These are phyloP conservation scores for Paecilomyces niveus DNA, from an alignment of 2,329 filamentous ascomycete species.

Conservation along the genomic window DNA sequence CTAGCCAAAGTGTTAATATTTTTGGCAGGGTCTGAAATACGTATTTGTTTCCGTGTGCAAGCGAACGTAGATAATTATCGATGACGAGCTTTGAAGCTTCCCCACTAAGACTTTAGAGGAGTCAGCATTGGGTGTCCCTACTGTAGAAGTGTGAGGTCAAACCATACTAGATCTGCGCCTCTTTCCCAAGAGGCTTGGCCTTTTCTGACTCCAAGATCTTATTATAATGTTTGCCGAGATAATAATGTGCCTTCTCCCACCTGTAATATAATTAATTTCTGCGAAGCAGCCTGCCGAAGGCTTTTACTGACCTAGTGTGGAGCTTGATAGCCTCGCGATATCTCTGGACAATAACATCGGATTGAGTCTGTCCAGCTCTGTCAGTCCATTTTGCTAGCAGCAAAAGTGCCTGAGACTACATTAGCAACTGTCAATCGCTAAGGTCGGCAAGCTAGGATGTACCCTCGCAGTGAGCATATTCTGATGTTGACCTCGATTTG, in stretches of 20 bases:
- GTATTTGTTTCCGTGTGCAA: conserved; percentile 88
- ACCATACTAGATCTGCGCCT: conserved; percentile 59
- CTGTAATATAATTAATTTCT: conserved; percentile 25
- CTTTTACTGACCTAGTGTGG: conserved; percentile 24
- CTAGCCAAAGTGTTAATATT: conserved; percentile 87
- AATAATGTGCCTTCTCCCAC: conserved; percentile 98
- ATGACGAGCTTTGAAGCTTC: conserved; percentile 84
- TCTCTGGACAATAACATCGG: conserved; percentile 67
- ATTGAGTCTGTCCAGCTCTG: conserved; percentile 85
- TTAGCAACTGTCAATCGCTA: conserved; percentile 3
- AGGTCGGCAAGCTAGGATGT: conserved; percentile 6
- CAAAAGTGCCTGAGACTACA: conserved; percentile 59
- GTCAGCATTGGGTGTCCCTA: conserved; percentile 10
- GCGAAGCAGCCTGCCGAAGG: not conserved
- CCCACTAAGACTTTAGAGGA: conserved; percentile 55
- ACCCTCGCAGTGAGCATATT: conserved; percentile 45
- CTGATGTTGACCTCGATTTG: conserved; percentile 39
- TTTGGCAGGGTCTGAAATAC: conserved; percentile 91
- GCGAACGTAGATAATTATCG: conserved; percentile 83
- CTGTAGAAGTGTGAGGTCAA: not conserved
- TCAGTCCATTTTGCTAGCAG: conserved; percentile 96
- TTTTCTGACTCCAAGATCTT: conserved; percentile 90
- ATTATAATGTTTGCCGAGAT: conserved; percentile 93
- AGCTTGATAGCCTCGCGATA: conserved; percentile 65
- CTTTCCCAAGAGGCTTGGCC: conserved; percentile 64